Base-by-base conservation (phyloP, 2,329 filamentous ascomycete species). In the Kalmusia sp. region DNA sequence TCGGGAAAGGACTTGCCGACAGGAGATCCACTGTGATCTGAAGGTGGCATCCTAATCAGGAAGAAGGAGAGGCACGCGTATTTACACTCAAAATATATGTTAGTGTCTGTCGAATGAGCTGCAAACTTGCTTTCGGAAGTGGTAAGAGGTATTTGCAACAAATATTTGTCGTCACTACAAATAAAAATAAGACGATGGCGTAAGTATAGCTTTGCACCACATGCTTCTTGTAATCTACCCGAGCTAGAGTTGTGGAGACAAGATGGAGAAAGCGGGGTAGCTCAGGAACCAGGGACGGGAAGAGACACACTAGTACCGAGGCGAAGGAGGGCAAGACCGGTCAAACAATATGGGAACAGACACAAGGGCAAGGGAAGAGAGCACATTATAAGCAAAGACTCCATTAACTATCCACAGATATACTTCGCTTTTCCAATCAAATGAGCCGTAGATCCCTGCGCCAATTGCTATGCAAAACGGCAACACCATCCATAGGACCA, bases 381-480 rank as follows among this genome's bases (percentile, higher is more conserved):
- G 64, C 59, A 46, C 35, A 39, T 37, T 34, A 50, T 53, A 61
- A 53, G 44, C 51, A 51, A 54, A 52, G 40, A 58, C 57, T 57
- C 54, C 58, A 53, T 73, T 73, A 73, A 68, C 65, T 73, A 73
- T 73, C 67, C 64, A 72, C 69, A 73, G 56, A 61, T 67, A 57
- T 64, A 67, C 68, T 64, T 58, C 58, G 56, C 61, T 63, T 60
- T 68, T 61, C 62, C 60, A 61, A 58, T 61, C 61, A 63, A 62
- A 39, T 61, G 54, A 56, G 57, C 64, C 58, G 54, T 49, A 63
- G 52, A 65, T 60, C 58, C 54, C 57, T 59, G 52, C 57, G 58
- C 64, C 62, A 54, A 45, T 54, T 55, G 54, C 51, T 50, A 55
- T 38, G 37, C 51, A 55, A 47, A 14, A 54, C 34, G 45, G 50